These are phyloP conservation scores for Verticillium dahliae DNA, from an alignment of 2,329 filamentous ascomycete species.

Conservation along the genomic window DNA sequence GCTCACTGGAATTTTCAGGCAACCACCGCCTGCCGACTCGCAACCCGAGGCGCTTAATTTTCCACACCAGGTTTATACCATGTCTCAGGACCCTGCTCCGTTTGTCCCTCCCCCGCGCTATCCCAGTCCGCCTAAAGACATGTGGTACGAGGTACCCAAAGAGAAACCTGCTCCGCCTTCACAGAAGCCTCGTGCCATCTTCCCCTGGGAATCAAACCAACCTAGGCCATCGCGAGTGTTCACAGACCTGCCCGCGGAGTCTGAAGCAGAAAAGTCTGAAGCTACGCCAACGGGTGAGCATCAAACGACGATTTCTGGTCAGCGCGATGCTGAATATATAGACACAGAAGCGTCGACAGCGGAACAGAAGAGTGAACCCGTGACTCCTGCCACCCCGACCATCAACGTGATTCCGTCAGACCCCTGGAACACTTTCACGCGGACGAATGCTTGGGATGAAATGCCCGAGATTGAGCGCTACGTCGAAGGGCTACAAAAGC, in stretches of 20 bases:
- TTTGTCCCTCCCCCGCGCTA: slow-evolving; percentile 74
- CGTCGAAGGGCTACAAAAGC: slow-evolving; percentile 68
- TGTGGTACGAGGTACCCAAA: slow-evolving; percentile 81
- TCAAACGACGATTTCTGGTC: slow-evolving; percentile 8
- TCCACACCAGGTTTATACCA: slow-evolving; percentile 70
- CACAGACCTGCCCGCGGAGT: slow-evolving; percentile 16
- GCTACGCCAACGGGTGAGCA: slow-evolving; percentile 18
- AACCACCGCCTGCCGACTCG: slow-evolving; percentile 58
- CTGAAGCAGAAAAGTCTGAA: slow-evolving; percentile 18
- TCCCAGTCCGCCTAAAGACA: slow-evolving; percentile 75
- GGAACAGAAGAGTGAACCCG: slow-evolving; percentile 30
- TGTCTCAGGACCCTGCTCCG: slow-evolving; percentile 68
- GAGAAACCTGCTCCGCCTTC: slow-evolving; percentile 46
- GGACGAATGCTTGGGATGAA: slow-evolving; percentile 88
- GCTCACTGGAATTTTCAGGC: slow-evolving; percentile 33
- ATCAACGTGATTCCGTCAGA: slow-evolving; percentile 41
- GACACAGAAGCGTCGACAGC: slow-evolving; percentile 24
- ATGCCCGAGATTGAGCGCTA: slow-evolving; percentile 84
- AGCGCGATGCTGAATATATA: slow-evolving; percentile 23
- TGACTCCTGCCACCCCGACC: slow-evolving; percentile 42
- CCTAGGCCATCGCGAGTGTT: slow-evolving; percentile 62
- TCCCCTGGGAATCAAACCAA: slow-evolving; percentile 79
- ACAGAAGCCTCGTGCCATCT: slow-evolving; percentile 62
- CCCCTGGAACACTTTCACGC: slow-evolving; percentile 68
- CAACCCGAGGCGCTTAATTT: slow-evolving; percentile 83